Conservation (phyloP, 2,329 filamentous ascomycete species). For the Calycina marina region DNA sequence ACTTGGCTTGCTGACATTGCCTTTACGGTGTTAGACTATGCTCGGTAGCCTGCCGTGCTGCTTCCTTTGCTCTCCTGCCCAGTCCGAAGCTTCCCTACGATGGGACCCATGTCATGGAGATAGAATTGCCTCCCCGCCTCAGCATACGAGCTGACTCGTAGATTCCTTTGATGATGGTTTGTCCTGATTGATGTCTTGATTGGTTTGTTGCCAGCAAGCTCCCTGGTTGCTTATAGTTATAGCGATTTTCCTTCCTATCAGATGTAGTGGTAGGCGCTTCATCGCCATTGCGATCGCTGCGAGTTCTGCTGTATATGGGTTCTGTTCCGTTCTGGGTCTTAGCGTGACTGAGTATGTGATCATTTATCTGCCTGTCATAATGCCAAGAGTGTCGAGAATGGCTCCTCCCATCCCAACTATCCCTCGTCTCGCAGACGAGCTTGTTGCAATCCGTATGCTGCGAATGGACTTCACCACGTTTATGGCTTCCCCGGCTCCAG, state of each 20-base stretch:
- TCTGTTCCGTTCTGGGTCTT: background rate
- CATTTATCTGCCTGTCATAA: background rate
- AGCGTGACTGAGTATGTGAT: background rate
- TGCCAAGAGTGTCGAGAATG: background rate
- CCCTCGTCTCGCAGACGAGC: background rate
- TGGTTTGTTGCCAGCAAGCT: background rate
- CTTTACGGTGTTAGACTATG: too few species aligned
- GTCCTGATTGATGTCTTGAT: background rate
- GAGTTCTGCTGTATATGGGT: constrained; percentile 1
- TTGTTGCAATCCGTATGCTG: background rate
- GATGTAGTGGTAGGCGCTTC: background rate
- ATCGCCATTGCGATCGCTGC: background rate
- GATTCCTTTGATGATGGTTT: background rate
- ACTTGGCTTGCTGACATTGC: too few species aligned
- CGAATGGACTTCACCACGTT: background rate
- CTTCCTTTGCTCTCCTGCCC: background rate
- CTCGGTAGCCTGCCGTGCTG: background rate
- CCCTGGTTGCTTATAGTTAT: background rate
- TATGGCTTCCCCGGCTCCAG: background rate
- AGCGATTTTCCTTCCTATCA: background rate
- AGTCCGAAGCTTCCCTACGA: too few species aligned
- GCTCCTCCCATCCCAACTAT: constrained; percentile 1
- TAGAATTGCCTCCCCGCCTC: background rate
- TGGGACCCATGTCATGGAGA: background rate
- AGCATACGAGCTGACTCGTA: background rate